Evolutionary conservation across 441 rosid species (phyloP).

Genomic region (Kokia cookei): DNA sequence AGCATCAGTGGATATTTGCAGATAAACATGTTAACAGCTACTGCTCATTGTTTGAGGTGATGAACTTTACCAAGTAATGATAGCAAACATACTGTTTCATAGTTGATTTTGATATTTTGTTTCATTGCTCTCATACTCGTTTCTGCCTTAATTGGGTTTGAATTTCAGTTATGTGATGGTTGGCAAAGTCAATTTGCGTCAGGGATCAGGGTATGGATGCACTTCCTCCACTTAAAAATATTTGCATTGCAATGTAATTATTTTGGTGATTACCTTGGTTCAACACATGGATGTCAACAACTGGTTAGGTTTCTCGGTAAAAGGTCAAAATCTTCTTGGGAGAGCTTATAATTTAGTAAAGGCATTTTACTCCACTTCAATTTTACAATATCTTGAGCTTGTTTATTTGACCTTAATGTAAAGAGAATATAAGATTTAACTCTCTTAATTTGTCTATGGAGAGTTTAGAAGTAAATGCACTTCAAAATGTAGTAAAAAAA

Average conservation of each 20-base stretch:
- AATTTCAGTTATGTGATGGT: conserved; percentile 60
- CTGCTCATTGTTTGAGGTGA: conserved; percentile 56
- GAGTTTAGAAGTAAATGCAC: not conserved
- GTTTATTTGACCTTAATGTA: not conserved
- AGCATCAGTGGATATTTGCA: conserved; percentile 68
- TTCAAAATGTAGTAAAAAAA: not conserved
- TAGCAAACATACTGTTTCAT: not conserved
- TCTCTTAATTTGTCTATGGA: not conserved
- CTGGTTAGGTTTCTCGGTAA: not conserved
- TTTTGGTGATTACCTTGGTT: not conserved
- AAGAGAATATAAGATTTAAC: not conserved
- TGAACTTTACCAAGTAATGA: conserved; percentile 10
- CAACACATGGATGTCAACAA: not conserved
- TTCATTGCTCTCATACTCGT: not conserved
- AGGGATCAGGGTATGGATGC: conserved; percentile 64
- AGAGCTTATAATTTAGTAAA: not conserved
- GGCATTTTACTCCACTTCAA: not conserved
- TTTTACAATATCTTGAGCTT: not conserved
- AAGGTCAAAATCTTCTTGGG: not conserved
- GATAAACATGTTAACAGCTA: conserved; percentile 39
- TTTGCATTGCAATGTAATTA: not conserved
- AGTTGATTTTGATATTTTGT: not conserved
- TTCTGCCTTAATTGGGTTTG: conserved; percentile 2
- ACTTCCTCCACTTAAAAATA: not conserved
- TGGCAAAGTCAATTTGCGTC: conserved; percentile 81